Conservation (phyloP, 23 red algal species). For the Chondrus crispus region DNA sequence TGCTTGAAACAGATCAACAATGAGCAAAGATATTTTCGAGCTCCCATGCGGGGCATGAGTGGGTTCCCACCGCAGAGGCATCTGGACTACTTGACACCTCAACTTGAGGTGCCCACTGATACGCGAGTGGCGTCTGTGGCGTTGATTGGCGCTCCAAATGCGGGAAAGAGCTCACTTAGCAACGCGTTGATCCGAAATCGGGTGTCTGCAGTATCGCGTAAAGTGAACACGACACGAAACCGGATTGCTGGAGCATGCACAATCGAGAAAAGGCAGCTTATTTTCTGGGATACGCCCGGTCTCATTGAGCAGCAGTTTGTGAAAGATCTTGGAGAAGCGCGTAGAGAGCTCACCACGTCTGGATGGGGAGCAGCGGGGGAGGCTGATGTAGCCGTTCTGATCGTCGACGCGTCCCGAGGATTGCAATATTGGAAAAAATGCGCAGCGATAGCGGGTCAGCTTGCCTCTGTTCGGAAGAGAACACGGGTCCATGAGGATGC, state of each 20-base stretch:
- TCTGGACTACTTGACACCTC: slow-evolving; percentile 10
- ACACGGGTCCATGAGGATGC: not conserved
- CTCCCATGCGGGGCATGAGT: no score
- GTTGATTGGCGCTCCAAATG: slow-evolving; percentile 77
- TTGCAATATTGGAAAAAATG: slow-evolving; percentile 25
- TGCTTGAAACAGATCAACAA: no score
- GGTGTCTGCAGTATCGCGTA: slow-evolving; percentile 73
- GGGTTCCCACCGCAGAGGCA: no score
- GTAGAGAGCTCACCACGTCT: slow-evolving; percentile 25
- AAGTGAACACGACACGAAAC: slow-evolving; percentile 79
- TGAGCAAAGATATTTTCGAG: no score
- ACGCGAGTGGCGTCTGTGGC: slow-evolving; percentile 58
- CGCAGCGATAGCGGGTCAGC: slow-evolving; percentile 15
- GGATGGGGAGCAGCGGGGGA: slow-evolving; percentile 69
- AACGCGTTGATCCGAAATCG: slow-evolving; percentile 64
- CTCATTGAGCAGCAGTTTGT: slow-evolving; percentile 49
- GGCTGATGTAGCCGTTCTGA: slow-evolving; percentile 58
- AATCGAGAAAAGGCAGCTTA: slow-evolving; percentile 38
- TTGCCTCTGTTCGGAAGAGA: slow-evolving; percentile 23
- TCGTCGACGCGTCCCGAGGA: slow-evolving; percentile 61
- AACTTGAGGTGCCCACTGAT: slow-evolving; percentile 3
- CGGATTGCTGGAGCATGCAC: slow-evolving; percentile 51
- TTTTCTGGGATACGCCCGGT: slow-evolving; percentile 83
- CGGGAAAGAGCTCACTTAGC: slow-evolving; percentile 79
- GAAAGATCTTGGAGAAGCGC: not conserved